Base-by-base conservation (phyloP, 768 basidiomycete genomes). In the Coprinellus aureogranulatus region DNA sequence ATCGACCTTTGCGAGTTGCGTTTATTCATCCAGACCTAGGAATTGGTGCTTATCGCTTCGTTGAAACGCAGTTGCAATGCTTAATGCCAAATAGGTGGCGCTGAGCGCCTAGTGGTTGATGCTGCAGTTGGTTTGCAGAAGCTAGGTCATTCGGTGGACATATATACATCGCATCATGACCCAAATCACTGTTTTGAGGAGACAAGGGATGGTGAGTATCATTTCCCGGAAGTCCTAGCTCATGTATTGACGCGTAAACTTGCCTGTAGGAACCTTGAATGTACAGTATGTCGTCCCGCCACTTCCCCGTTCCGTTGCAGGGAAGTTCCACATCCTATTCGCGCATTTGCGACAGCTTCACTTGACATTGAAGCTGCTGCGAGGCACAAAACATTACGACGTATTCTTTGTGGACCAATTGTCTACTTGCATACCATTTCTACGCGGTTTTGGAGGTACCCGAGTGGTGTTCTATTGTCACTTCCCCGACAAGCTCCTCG, bases 381-480 rank as follows among this genome's bases (percentile, higher is more conserved):
- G 68, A 22, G 74, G 76, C 4, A 67, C 78, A 3, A 77, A 80
- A 4, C 65, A 73, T 30, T 85, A 89, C 65, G 95, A 98, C 67
- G 85, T 98, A 22, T 95, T 87, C 74, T 87, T 98, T 58, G 90
- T 98, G 3, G 96, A 98, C 74, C 97, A 98, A 68, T 85, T 98
- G 20, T 94, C 93, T 4, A 93, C 94, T 1, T 94, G 90, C 61
- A 78, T 98, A 25, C 96, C 96, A 0, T 77, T 97, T 57, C 77
- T 99, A 0, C 82, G 91, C 2, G 65, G 75, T 58, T 65, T 91
- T 14, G 82, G 78, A 2, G 77, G 77, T 22, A 91, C 84, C n/a
- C 85, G 92, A 2, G 90, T 96, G 28, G 88, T 98, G 20, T 98
- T 98, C 72, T 98, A 99, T 69, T 96, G 94, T 63, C 97, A 98